Conservation (phyloP, 345 rosid species). For the Streptanthus diversifolius region DNA sequence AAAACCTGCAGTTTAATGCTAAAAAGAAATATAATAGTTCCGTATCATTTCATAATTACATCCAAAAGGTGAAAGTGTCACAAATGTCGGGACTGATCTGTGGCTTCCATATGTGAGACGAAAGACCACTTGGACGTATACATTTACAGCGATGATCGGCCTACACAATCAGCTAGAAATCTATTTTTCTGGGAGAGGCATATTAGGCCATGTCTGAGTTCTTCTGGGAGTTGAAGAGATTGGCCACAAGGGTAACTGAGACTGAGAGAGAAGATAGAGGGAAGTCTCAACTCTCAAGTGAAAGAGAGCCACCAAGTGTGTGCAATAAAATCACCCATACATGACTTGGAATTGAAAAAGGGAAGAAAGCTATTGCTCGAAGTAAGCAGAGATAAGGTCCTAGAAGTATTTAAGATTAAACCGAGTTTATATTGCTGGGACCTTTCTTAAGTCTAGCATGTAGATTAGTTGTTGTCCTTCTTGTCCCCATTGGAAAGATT, state of each 20-base stretch:
- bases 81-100: not conserved
- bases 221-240: slow-evolving; percentile 70
- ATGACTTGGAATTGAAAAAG: slow-evolving; percentile 35
- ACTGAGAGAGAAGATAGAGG: slow-evolving; percentile 54
- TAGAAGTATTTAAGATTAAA: not conserved
- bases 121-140: not conserved
- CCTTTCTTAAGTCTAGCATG: no score
- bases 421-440: no score
- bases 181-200: slow-evolving; percentile 58
- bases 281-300: slow-evolving; percentile 31
- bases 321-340: slow-evolving; percentile 33
- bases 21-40: not conserved
- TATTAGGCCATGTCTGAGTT: slow-evolving; percentile 66
- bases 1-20: not conserved
- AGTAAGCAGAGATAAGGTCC: slow-evolving; percentile 37
- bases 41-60: not conserved
- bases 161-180: slow-evolving; percentile 72
- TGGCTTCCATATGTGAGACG: not conserved
- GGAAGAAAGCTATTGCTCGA: slow-evolving; percentile 58
- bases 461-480: no score
- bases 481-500: no score
- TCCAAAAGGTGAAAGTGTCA: not conserved
- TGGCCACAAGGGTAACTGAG: slow-evolving; percentile 63
- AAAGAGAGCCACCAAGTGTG: slow-evolving; percentile 35
- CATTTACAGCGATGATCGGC: no score